Evolutionary conservation across 2,329 filamentous ascomycete species (phyloP), one percentile per base, ranked within the genome.

Genomic region (Penicillium sp.): DNA sequence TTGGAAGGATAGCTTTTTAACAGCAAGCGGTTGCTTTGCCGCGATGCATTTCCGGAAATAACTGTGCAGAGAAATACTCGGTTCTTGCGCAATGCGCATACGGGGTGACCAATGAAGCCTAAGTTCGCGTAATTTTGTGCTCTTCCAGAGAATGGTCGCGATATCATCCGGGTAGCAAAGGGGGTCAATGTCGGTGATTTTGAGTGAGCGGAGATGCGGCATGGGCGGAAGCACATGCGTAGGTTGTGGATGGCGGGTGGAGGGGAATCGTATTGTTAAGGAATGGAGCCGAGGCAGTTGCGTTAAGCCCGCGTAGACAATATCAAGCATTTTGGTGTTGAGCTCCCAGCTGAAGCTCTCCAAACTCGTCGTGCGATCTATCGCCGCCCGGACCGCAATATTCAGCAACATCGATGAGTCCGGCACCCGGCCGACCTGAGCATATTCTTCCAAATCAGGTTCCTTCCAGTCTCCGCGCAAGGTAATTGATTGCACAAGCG

Each of bases 121-220:
- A 8, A 88, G 70, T 31, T 83, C 81, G 41, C 79, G 74, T 4
- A 88, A 72, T 52, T 82, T 82, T 59, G 77, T 80, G 5, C 82
- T 81, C n/a, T 79, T 75, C 14, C 78, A 69, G 7, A 87, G 70
- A 14, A 87, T 70, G 22, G 82, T 73, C 14, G 83, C 84, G 9
- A 87, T 80, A 62, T 87, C 85, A 69, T 88, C 85, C 0, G 84
- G 84, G 63, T 86, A 86, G 71, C 85, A 87, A 10, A 87, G 75
- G 1, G 85, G 85, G 55, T 88, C 85, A 52, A 87, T 84, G 60
- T 87, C 79, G 57, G 82, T 82, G 27, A 85, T 76, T 52, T 81
- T 80, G 35, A 88, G 74, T 5, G 73, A 75, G 33, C 74, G 75
- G 24, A 88, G 74, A 60, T 81, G 83, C 8, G 82, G 80, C 64